Evolutionary conservation across 331 rosid genomes (phyloP), one percentile per base, ranked within the genome.

Genomic region (Dryas integrifolia): DNA sequence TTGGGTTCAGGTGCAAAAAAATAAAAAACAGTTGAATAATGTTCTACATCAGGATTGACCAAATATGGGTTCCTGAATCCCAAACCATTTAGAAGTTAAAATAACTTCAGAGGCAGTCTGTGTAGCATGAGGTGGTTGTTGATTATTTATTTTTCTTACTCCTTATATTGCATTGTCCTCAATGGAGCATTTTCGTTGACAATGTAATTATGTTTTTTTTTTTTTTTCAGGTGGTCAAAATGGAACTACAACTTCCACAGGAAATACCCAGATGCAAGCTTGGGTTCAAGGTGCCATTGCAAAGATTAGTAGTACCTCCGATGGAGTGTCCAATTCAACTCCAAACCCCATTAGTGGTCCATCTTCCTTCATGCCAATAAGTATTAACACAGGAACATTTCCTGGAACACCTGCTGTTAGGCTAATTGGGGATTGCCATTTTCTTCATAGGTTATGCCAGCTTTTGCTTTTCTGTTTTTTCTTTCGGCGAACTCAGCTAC

Each of bases 381-480:
- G 98, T 76, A 86, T 93, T 45, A 93, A 93, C 73, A 91, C 94
- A 5, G 98, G 91, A 84, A 89, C 98, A 43, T 91, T 91, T 82
- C 96, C 97, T 38, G 97, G 98, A 73, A 89, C 97, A 77, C 98
- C 98, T 60, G 98, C 97, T 4, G 97, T 93, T 53, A 85, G 97
- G 80, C 96, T 93, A 57, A 86, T 91, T 72, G 98, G 98, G 73
- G 98, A 93, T 80, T 89, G 98, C 69, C 96, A 93, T 84, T 93
- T 93, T 85, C 92, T 93, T 67, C 98, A 93, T 67, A 82, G 96
- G 61, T 83, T 93, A 58, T 93, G 98, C 82, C 98, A 89, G 82
- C 92, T 93, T 69, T 77, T 93, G 78, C 90, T 93, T 46, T 93
- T 93, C 86, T 93, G 98, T 86, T 93, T 90, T 81, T 90, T 89